phyloP scores from a whole-genome alignment of 139 green algal species.

The Helicosporidium sp. region DNA sequence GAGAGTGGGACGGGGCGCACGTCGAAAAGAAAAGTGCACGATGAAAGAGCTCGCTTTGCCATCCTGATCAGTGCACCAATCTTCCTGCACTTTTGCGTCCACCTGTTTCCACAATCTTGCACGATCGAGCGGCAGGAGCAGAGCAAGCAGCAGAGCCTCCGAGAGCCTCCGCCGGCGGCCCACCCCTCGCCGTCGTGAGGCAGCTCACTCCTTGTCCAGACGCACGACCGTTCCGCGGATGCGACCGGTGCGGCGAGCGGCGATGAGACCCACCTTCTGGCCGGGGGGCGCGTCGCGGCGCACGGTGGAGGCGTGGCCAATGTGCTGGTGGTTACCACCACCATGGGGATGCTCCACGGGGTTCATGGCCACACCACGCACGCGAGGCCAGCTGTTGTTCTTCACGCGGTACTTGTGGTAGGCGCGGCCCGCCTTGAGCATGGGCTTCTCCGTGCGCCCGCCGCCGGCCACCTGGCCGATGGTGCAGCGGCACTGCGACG shows the following conservation, averaged over 20 bases:
- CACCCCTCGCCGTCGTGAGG: background rate
- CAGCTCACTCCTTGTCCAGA: conserved; percentile 26
- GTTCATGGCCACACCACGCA: conserved; percentile 99
- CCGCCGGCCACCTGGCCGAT: conserved; percentile 92
- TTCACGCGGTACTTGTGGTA: conserved; percentile 97
- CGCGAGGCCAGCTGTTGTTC: conserved; percentile 76
- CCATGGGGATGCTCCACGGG: conserved; percentile 98
- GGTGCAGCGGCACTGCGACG: conserved; percentile 72
- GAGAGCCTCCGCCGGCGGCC: background rate
- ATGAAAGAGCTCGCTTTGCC: background rate
- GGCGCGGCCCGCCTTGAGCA: conserved; percentile 90
- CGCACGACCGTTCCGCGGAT: conserved; percentile 21
- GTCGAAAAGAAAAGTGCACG: background rate
- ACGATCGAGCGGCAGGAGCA: background rate
- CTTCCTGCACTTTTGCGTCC: no score
- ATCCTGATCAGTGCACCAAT: no score
- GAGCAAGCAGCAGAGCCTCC: background rate
- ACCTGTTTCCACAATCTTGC: background rate
- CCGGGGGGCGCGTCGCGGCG: conserved; percentile 57
- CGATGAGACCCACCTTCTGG: conserved; percentile 72
- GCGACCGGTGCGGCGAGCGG: conserved; percentile 48
- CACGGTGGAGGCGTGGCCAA: conserved; percentile 94
- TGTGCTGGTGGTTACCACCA: conserved; percentile 99
- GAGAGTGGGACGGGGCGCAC: no score
- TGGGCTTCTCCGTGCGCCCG: conserved; percentile 96